Base-by-base conservation (phyloP, 495 filamentous ascomycete genomes). In the Trichoderma orchidacearum region DNA sequence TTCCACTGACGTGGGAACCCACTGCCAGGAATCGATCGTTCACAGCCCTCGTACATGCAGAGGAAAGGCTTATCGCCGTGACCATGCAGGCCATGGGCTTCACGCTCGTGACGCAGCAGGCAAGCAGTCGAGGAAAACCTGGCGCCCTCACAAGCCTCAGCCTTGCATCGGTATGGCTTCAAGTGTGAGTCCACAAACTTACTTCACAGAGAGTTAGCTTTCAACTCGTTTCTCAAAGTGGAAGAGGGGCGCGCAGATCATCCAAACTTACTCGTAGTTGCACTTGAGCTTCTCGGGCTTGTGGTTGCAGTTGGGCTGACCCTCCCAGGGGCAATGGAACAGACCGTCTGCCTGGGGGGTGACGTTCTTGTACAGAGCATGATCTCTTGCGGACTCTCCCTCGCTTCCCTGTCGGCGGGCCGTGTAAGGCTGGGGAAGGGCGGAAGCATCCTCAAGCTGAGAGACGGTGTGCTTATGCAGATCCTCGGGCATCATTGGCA, bases 1-100 rank as follows among this genome's bases (percentile, higher is more conserved):
- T 96, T 96, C 87, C 90, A 96, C 61, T 89, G 82, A 65, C 90
- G 82, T 31, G 89, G 90, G 64, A 96, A 96, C 63, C 90, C 90
- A 69, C 90, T 84, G 63, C 87, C 87, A 25, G 80, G 75, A 48
- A 83, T 70, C 53, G 87, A 81, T 56, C 90, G 84, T 55, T 95
- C 89, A 64, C 90, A 96, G 54, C 86, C 88, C 51, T 83, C 75
- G 70, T 87, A 92, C 30, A 80, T 80, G 75, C 90, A 96, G 30
- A 89, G 79, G 65, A 90, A 87, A 13, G 89, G 89, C 71, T 90
- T 91, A 64, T 89, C 86, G 58, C 89, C 90, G 63, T 96, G 90
- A 60, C 90, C 90, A 68, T 96, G 90, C 81, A 95, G 85, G 65
- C 87, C 89, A 68, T 96, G 90, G 57, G 89, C 89, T 73, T 96